Base-by-base conservation (phyloP, 129 eudicot species). In the Helichrysum umbraculigerum region DNA sequence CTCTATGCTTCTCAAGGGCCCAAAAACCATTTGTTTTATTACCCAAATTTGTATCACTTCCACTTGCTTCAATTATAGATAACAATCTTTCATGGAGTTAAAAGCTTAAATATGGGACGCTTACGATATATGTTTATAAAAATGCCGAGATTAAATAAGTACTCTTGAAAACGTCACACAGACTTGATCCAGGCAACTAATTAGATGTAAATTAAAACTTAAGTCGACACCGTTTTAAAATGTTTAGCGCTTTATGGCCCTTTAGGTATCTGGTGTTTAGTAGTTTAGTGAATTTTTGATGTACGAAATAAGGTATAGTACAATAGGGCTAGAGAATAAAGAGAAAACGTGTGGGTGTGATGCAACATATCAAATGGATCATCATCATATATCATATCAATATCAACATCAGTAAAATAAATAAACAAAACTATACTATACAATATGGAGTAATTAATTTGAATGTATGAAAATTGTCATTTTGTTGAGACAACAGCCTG, bases 401-500 rank as follows among this genome's bases (percentile, higher is more conserved):
- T 20, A 72, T 58, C 44, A 37, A 37, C 28, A 66, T 66, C 0
- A 15, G 3, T 44, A 68, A 34, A 50, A 66, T 51, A 34, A 50
- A 66, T 51, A 76, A 21, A 8, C 30, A 58, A 56, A 66, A 28
- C 11, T 42, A 9, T 22, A 28, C 11, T 42, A 9, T 22, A 69
- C n/a, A 35, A 29, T 29, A 34, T 30, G n/a, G n/a, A n/a, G n/a
- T n/a, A n/a, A 32, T 25, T 0, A 72, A 68, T 25, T 4, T 72
- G 32, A 37, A 67, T 80, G 39, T 65, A 80, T 73, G 56, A 54
- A 54, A 60, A 33, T 80, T 80, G 83, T 80, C 83, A 80, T 80
- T 73, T 80, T 74, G 79, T 74, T 80, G 71, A 57, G 79, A 80
- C 83, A 80, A 74, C 83, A 80, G 83, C 83, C 83, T 80, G 83